phyloP scores from a whole-genome alignment of 371 early-diverging fungal genomes.

The Circinella minor region DNA sequence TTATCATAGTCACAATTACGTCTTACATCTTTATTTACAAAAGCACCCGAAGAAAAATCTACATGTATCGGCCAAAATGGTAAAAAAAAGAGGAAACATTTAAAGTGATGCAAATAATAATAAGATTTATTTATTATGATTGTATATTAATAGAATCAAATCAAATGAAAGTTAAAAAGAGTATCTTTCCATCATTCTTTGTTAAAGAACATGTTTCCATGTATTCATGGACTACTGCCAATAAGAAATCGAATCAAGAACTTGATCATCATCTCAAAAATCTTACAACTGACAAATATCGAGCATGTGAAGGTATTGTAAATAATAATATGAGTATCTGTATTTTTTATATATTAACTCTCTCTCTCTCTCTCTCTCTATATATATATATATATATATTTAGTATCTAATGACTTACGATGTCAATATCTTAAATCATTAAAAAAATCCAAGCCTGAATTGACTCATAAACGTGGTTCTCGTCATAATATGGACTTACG shows the following conservation, averaged over 20 bases:
- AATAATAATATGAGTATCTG: too few species aligned
- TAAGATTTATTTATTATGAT: neutral
- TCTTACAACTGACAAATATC: neutral
- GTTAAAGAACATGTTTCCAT: conserved; percentile 60
- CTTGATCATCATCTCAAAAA: conserved; percentile 8
- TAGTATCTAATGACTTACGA: conserved; percentile 20
- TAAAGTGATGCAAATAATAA: too few species aligned
- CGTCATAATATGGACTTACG: conserved; percentile 27
- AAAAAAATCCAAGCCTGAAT: conserved; percentile 7
- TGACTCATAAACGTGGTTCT: conserved; percentile 20
- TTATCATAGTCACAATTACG: conserved; percentile 42
- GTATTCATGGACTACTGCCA: conserved; percentile 31
- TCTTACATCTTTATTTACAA: conserved; percentile 47
- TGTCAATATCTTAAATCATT: conserved; percentile 18
- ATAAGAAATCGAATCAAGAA: neutral
- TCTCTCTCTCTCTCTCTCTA: too few species aligned
- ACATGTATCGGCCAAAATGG: conserved; percentile 4
- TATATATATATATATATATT: too few species aligned
- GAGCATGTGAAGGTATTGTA: neutral
- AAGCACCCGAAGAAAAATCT: conserved; percentile 28
- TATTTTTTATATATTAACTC: too few species aligned
- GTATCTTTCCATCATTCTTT: conserved; percentile 71
- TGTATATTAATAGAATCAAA: neutral
- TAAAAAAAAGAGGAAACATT: neutral
- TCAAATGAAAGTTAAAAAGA: conserved; percentile 19